phyloP scores from a whole-genome alignment of 208 protist genomes.

The Acanthamoeba sp. region DNA sequence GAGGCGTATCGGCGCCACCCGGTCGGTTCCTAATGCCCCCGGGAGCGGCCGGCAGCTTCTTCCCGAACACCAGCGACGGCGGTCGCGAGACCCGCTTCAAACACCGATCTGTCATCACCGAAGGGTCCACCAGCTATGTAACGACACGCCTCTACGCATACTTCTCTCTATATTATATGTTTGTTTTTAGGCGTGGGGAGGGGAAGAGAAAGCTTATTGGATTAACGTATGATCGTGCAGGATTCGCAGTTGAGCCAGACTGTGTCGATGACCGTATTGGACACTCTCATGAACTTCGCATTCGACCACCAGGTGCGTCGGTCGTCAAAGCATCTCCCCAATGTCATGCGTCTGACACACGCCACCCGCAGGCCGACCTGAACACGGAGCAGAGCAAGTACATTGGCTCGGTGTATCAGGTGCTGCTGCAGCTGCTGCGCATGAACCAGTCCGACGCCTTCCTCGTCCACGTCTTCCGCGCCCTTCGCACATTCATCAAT shows the following conservation, averaged over 20 bases:
- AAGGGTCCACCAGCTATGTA: not conserved
- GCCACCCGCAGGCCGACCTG: constrained; percentile 11
- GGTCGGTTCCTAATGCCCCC: not conserved
- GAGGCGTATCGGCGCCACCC: not conserved
- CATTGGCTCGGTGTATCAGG: not conserved
- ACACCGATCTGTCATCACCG: not conserved
- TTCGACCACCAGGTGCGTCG: constrained; percentile 31
- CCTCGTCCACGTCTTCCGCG: constrained; percentile 29
- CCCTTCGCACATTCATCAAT: constrained; percentile 22
- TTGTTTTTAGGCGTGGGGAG: too few relatives aligned
- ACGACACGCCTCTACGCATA: too few relatives aligned
- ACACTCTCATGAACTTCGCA: constrained; percentile 34
- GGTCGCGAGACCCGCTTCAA: not conserved
- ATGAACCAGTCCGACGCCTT: constrained; percentile 58
- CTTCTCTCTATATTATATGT: too few relatives aligned
- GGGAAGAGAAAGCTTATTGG: too few relatives aligned
- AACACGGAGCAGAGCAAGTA: constrained; percentile 28
- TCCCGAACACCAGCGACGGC: not conserved
- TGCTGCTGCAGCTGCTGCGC: constrained; percentile 40
- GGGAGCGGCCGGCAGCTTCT: not conserved
- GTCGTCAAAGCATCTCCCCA: not conserved
- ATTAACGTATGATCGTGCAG: too few relatives aligned
- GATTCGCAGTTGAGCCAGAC: not conserved
- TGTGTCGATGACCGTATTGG: constrained; percentile 10
- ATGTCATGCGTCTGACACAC: not conserved